phyloP scores from a whole-genome alignment of 2,329 filamentous ascomycete genomes.

The Neopestalotiopsis sp. region DNA sequence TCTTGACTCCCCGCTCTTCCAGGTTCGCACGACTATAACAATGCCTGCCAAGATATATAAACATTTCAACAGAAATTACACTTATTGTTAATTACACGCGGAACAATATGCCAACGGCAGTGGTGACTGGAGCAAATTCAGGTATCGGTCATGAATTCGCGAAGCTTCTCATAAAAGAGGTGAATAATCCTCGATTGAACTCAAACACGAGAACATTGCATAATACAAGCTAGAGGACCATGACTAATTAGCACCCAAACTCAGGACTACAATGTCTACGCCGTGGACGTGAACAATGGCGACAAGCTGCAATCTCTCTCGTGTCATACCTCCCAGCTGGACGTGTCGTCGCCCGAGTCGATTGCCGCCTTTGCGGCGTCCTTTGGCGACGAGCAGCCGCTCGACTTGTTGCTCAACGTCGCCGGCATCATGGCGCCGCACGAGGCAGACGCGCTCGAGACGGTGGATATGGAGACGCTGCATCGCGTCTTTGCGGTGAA shows the following conservation, averaged over 20 bases:
- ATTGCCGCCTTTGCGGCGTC: conserved; percentile 20
- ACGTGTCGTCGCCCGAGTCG: conserved; percentile 21
- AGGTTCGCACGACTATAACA: neutral
- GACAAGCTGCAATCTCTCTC: conserved; percentile 22
- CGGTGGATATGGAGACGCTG: conserved; percentile 39
- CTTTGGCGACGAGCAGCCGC: conserved; percentile 17
- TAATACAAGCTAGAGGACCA: too few relatives aligned
- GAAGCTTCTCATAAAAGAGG: conserved; percentile 27
- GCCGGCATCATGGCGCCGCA: conserved; percentile 38
- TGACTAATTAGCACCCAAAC: neutral
- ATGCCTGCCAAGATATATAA: too few relatives aligned
- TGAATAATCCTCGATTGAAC: neutral
- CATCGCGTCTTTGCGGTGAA: conserved; percentile 47
- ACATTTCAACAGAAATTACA: neutral
- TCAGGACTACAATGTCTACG: conserved; percentile 27
- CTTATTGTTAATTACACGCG: too few relatives aligned
- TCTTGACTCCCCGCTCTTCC: neutral
- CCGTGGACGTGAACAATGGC: conserved; percentile 25
- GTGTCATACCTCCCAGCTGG: conserved; percentile 22
- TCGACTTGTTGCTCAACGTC: conserved; percentile 23
- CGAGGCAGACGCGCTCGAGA: conserved; percentile 19
- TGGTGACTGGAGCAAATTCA: conserved; percentile 47
- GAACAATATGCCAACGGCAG: conserved; percentile 40
- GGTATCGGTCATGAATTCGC: conserved; percentile 45
- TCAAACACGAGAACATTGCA: too few relatives aligned